Base-by-base conservation (phyloP, 225 moss, liverwort and hornwort genomes). In the Sphagnum tenellum region DNA sequence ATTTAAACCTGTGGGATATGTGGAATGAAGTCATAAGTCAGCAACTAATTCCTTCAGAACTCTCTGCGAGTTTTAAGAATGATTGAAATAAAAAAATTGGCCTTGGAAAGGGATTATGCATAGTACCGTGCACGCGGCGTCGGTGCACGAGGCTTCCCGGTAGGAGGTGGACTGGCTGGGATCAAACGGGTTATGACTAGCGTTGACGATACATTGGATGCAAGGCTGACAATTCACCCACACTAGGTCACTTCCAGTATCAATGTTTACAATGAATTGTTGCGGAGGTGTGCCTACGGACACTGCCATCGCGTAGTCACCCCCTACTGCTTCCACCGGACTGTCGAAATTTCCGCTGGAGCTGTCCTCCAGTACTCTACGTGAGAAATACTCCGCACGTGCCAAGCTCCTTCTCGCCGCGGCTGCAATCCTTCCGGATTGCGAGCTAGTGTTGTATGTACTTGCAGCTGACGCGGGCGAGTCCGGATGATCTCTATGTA, bases 211-310 rank as follows among this genome's bases (percentile, higher is more conserved):
- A 68, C 88, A 88, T 5, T 11, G 9, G 2, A 9, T 48, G 72
- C 88, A 88, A 46, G 75, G 77, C 12, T 48, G 47, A 63, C 85
- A 88, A 48, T 88, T 82, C 44, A 85, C 77, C 85, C 85, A 84
- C 2, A 64, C 80, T 9, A 84, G 57, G 50, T 84, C 83, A 64
- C 80, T 79, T 8, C 80, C 83, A 10, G 83, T 71, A 58, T 84
- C 77, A 4, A 54, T 55, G 13, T 64, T 44, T 2, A 61, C 56
- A 48, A 46, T 47, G 59, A 68, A 72, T 5, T 2, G 61, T 50
- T 69, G 66, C 3, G 77, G 62, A 7, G 77, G 73, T 3, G 77
- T 77, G 56, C 72, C 76, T 4, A 77, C 5, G 5, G 45, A 12
- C 48, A 77, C 49, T 5, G 68, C 64, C 51, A 77, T 73, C 50